These are phyloP conservation scores for Fusarium equiseti DNA, from an alignment of 2,329 filamentous ascomycete species.

Conservation along the genomic window DNA sequence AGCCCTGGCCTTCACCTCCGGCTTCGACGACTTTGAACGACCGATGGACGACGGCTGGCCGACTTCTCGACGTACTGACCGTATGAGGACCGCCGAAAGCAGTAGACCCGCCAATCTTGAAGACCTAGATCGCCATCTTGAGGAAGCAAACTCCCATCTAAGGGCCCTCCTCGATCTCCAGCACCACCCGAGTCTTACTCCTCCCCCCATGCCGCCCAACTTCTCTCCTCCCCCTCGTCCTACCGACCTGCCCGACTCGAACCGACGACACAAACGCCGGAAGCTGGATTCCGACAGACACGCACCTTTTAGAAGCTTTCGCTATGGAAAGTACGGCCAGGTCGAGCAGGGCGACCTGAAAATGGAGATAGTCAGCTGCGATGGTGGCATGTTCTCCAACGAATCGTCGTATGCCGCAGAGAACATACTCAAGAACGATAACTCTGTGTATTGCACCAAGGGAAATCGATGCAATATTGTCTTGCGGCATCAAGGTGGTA, in stretches of 20 bases:
- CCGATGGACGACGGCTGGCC: slow-evolving; percentile 47
- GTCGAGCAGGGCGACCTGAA: slow-evolving; percentile 83
- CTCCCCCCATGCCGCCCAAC: slow-evolving; percentile 48
- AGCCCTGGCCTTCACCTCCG: slow-evolving; percentile 29
- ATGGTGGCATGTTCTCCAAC: slow-evolving; percentile 79
- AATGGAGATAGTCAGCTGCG: slow-evolving; percentile 91
- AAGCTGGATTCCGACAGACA: slow-evolving; percentile 75
- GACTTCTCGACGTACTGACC: slow-evolving; percentile 44
- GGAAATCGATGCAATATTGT: slow-evolving; percentile 89
- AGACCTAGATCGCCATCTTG: slow-evolving; percentile 55
- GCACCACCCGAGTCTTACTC: slow-evolving; percentile 48
- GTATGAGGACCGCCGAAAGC: slow-evolving; percentile 44
- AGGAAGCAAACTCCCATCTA: slow-evolving; percentile 59
- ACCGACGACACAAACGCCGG: slow-evolving; percentile 72
- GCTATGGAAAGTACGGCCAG: slow-evolving; percentile 89
- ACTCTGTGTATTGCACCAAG: slow-evolving; percentile 90
- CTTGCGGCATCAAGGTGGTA: slow-evolving; percentile 81
- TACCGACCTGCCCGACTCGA: slow-evolving; percentile 59
- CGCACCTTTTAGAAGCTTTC: slow-evolving; percentile 69
- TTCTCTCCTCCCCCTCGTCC: slow-evolving; percentile 53
- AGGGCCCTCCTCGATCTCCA: slow-evolving; percentile 58
- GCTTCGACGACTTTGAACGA: slow-evolving; percentile 47
- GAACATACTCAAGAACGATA: slow-evolving; percentile 86
- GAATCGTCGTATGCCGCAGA: slow-evolving; percentile 75
- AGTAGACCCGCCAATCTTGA: slow-evolving; percentile 50